Conservation (phyloP, 306 rosid genomes). For the Bauhinia variegata region DNA sequence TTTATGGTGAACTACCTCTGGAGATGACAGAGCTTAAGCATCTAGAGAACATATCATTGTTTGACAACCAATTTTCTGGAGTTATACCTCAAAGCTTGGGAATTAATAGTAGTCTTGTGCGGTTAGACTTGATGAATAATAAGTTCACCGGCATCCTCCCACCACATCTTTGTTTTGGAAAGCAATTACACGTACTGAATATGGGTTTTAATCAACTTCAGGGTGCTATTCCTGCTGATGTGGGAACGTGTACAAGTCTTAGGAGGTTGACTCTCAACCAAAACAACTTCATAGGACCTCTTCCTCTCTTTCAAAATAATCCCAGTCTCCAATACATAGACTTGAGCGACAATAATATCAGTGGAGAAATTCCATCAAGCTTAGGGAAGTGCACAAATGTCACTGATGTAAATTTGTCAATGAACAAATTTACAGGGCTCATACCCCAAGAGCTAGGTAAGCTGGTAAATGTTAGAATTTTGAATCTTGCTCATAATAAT, state of each 20-base stretch:
- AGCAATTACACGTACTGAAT: slow-evolving; percentile 37
- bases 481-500: slow-evolving; percentile 54
- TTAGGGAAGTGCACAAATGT: slow-evolving; percentile 52
- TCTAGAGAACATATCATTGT: slow-evolving; percentile 52
- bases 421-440: slow-evolving; percentile 48
- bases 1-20: slow-evolving; percentile 58
- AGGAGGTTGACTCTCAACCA: slow-evolving; percentile 44
- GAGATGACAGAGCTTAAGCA: slow-evolving; percentile 56
- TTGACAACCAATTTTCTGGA: slow-evolving; percentile 59
- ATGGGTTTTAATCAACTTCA: slow-evolving; percentile 52
- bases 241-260: slow-evolving; percentile 60
- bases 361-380: slow-evolving; percentile 54
- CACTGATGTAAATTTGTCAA: slow-evolving; percentile 47
- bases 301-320: slow-evolving; percentile 48
- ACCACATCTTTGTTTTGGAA: slow-evolving; percentile 59
- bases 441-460: slow-evolving; percentile 58
- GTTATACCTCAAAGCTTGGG: slow-evolving; percentile 38
- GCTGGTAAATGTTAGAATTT: slow-evolving; percentile 42
- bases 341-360: slow-evolving; percentile 45
- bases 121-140: slow-evolving; percentile 50
- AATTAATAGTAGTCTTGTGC: slow-evolving; percentile 49
- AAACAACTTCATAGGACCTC: slow-evolving; percentile 45
- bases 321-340: slow-evolving; percentile 37
- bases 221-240: slow-evolving; percentile 52
- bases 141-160: slow-evolving; percentile 58